Conservation (phyloP, 2,329 filamentous ascomycete species). For the Fusarium subtropicale region DNA sequence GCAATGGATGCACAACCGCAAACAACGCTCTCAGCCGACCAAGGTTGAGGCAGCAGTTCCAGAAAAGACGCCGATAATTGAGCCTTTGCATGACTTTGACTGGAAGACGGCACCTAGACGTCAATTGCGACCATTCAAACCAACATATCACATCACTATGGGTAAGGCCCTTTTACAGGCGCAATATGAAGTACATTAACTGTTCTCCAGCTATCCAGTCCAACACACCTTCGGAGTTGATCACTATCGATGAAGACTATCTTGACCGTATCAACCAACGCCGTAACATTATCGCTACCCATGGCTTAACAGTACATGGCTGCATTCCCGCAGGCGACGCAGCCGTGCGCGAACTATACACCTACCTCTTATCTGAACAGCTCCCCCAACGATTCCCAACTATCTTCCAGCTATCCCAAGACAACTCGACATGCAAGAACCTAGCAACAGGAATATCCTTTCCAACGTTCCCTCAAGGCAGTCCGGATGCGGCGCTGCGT, state of each 20-base stretch:
- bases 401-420: slow-evolving; percentile 57
- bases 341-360: slow-evolving; percentile 62
- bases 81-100: slow-evolving; percentile 26
- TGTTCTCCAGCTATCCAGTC: slow-evolving; percentile 55
- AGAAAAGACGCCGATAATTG: slow-evolving; percentile 14
- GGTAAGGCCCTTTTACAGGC: background rate
- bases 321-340: slow-evolving; percentile 54
- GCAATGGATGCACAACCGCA: slow-evolving; percentile 36
- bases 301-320: slow-evolving; percentile 55
- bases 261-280: slow-evolving; percentile 57
- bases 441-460: slow-evolving; percentile 51
- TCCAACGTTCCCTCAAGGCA: slow-evolving; percentile 29
- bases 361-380: slow-evolving; percentile 59
- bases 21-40: slow-evolving; percentile 2
- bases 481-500: slow-evolving; percentile 14
- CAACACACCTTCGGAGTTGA: slow-evolving; percentile 61
- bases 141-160: slow-evolving; percentile 38
- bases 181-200: fast-evolving
- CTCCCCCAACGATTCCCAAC: slow-evolving; percentile 62
- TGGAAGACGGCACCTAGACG: slow-evolving; percentile 23
- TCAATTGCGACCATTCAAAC: slow-evolving; percentile 25
- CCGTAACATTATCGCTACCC: slow-evolving; percentile 51
- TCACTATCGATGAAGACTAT: slow-evolving; percentile 65
- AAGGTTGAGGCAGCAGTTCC: background rate
- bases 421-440: slow-evolving; percentile 54